Evolutionary conservation across 305 asterid species (phyloP).

Genomic region (Fraxinus ornus): DNA sequence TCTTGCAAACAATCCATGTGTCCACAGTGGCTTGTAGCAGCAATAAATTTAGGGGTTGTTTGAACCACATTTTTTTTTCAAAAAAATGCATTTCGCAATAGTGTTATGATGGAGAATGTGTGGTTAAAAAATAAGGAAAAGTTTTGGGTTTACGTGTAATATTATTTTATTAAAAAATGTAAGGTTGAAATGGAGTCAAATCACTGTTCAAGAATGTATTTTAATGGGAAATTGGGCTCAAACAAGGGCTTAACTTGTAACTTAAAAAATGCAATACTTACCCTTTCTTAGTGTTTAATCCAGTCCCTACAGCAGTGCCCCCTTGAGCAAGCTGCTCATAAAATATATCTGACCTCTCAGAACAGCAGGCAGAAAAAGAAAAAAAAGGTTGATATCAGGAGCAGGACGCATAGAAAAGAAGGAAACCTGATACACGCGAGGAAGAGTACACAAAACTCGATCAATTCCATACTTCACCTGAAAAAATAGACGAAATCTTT

Average conservation of each 20-base stretch:
- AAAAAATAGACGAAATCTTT: conserved; percentile 16
- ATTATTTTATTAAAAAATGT: not conserved
- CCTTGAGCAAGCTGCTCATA: conserved; percentile 91
- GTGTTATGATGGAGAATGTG: not conserved
- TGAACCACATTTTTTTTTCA: not conserved
- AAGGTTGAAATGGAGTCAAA: not conserved
- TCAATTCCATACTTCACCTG: conserved; percentile 94
- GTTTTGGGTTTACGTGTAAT: not conserved
- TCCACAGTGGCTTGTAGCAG: conserved; percentile 14
- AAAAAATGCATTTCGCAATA: not conserved
- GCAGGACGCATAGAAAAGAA: conserved; percentile 15
- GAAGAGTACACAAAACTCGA: conserved; percentile 78
- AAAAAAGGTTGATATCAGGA: conserved; percentile 4
- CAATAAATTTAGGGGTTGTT: conserved; percentile 15
- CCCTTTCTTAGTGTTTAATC: conserved; percentile 94
- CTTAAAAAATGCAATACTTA: conserved; percentile 28
- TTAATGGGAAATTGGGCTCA: not conserved
- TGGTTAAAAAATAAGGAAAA: not conserved
- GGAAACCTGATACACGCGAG: conserved; percentile 83
- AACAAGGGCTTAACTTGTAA: not conserved
- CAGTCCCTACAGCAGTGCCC: conserved; percentile 96
- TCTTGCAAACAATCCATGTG: conserved; percentile 13
- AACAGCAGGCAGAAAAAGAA: conserved; percentile 19
- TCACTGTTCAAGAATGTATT: not conserved
- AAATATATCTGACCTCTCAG: conserved; percentile 31